Evolutionary conservation across 371 early-diverging fungal species (phyloP), one percentile per base, ranked within the genome.

Genomic region (Mortierella sp.): DNA sequence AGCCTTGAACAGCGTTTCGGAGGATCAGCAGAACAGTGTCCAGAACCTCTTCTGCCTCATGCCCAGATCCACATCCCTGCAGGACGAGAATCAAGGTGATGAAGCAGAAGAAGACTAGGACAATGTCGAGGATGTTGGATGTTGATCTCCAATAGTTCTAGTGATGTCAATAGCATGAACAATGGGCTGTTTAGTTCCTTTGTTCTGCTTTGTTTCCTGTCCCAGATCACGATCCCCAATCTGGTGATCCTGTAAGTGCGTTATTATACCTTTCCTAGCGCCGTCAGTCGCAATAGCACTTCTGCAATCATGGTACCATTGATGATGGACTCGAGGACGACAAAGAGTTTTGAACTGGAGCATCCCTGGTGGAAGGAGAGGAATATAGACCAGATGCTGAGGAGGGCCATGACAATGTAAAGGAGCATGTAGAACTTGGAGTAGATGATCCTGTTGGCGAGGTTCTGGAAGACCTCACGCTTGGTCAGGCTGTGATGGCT

Each of bases 401-500:
- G 81, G 19, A 88, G 45, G 1, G 85, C 90, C 78, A 93, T 82
- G 43, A 58, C 71, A n/a, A 92, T 37, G 60, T 93, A 93, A 8
- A 93, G 81, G 2, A 81, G 74, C 77, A 89, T 88, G 73, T 91
- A 93, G 61, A 86, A 88, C 17, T 72, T 84, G 22, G 90, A 90
- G 57, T 93, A 91, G 80, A 93, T 86, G 69, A 93, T 86, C n/a
- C 92, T 71, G 74, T 91, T 93, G 49, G 94, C 92, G 60, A 91
- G 80, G 44, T 89, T 87, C 60, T 88, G 82, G 14, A 93, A 79
- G 47, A 90, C 72, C 71, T 93, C 93, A 13, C 85, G 81, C 34
- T 82, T 77, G 37, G 87, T 83, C 25, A 91, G 79, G 14, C 86
- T 71, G 76, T 88, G 86, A 22, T 66, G 73, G 19, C 66, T 66